Conservation (phyloP, 441 rosid genomes). For the Arabidopsis hybrid region DNA sequence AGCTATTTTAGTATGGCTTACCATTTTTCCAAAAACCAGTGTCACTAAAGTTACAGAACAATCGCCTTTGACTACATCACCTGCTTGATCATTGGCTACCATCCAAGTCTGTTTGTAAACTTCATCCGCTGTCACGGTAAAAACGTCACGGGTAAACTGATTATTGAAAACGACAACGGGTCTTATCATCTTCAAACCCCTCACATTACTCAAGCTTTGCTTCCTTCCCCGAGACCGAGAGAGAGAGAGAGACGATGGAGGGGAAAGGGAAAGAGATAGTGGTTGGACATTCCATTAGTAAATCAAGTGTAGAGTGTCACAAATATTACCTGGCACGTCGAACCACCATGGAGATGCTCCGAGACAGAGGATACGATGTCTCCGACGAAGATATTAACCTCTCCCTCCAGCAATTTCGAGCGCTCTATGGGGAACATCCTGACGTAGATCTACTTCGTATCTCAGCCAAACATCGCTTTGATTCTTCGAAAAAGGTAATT, state of each 20-base stretch:
- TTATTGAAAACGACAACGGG: not conserved
- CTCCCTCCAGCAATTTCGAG: constrained; percentile 67
- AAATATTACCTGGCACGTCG: constrained; percentile 74
- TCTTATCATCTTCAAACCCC: not conserved
- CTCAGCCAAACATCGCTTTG: constrained; percentile 55
- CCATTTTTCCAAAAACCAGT: constrained; percentile 18
- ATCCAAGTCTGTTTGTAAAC: not conserved
- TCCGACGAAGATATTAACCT: constrained; percentile 61
- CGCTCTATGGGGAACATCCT: constrained; percentile 54
- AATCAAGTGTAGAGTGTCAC: constrained; percentile 73
- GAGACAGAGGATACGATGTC: constrained; percentile 78
- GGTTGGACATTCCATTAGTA: constrained; percentile 48
- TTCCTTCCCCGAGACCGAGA: not conserved
- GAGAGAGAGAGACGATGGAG: constrained; percentile 29
- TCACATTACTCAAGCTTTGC: constrained; percentile 11
- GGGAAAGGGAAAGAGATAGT: constrained; percentile 36
- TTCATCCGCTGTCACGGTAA: constrained; percentile 14
- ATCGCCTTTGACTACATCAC: constrained; percentile 14
- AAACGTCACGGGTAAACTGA: not conserved
- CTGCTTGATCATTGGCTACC: constrained; percentile 27
- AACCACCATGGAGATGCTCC: constrained; percentile 85
- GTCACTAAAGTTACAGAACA: constrained; percentile 28
- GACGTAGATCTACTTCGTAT: constrained; percentile 70
- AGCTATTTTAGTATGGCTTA: not conserved
- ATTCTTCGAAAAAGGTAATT: constrained; percentile 69